A percentile compares a stretch with the other conserved stretches of the same genome.
Conservation (phyloP, 2,329 filamentous ascomycete genomes). For the Coniochaeta prunicola region DNA sequence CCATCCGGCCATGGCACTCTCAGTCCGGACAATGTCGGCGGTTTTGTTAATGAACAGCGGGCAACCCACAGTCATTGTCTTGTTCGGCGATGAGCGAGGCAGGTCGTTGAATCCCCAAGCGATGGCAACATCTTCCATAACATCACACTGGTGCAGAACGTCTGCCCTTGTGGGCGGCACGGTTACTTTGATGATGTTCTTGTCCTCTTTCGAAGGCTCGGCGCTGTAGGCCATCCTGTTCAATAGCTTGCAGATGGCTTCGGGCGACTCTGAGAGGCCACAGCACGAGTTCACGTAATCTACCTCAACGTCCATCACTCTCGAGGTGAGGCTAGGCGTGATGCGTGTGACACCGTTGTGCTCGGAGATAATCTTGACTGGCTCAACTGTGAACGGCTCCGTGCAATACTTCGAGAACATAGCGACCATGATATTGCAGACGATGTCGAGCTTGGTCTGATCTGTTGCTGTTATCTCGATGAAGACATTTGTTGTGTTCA, state of each 20-base stretch:
- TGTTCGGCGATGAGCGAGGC: slow-evolving; percentile 77
- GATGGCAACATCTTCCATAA: slow-evolving; percentile 97
- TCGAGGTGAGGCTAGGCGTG: slow-evolving; percentile 72
- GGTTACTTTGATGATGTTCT: slow-evolving; percentile 69
- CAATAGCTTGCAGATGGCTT: slow-evolving; percentile 71
- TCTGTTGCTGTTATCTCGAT: slow-evolving; percentile 97
- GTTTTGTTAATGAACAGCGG: slow-evolving; percentile 92
- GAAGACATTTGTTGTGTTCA: slow-evolving; percentile 87
- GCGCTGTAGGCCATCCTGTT: slow-evolving; percentile 86
- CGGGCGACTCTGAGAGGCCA: slow-evolving; percentile 67
- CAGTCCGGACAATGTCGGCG: slow-evolving; percentile 78
- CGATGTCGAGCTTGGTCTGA: slow-evolving; percentile 91
- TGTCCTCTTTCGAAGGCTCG: slow-evolving; percentile 60
- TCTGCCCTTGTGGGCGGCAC: slow-evolving; percentile 89
- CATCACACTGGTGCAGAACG: slow-evolving; percentile 91
- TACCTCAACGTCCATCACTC: slow-evolving; percentile 73
- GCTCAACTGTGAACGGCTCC: slow-evolving; percentile 88
- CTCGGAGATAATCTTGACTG: slow-evolving; percentile 82
- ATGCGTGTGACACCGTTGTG: slow-evolving; percentile 81
- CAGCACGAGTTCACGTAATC: slow-evolving; percentile 93
- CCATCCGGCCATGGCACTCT: slow-evolving; percentile 93
- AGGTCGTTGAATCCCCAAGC: slow-evolving; percentile 97
- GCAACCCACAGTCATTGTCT: slow-evolving; percentile 77
- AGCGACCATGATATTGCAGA: slow-evolving; percentile 88
- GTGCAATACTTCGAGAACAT: slow-evolving; percentile 95